These are phyloP conservation scores for Talaromyces ruber DNA, from an alignment of 495 filamentous ascomycete genomes.

Conservation along the genomic window DNA sequence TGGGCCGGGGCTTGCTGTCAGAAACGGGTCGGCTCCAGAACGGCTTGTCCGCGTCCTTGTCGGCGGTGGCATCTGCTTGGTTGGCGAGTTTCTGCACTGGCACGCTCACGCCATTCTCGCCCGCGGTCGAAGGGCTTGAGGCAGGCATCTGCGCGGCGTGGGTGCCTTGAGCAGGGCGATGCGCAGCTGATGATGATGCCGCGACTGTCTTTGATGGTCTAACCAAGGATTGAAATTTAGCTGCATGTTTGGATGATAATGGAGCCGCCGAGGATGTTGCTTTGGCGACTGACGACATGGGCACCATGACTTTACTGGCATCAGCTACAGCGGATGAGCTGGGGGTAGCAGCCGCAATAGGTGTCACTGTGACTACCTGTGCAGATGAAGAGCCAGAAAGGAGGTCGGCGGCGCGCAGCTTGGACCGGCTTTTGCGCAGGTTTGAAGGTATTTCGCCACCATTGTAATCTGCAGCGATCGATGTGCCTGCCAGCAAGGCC, in stretches of 20 bases:
- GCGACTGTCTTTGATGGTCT: not conserved
- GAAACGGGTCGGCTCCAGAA: slow-evolving; percentile 1
- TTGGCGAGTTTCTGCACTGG: not conserved
- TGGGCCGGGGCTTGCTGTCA: not conserved
- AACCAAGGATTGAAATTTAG: not conserved
- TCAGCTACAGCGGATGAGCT: not conserved
- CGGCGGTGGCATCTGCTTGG: not conserved
- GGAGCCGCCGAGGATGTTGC: not conserved
- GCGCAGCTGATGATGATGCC: not conserved
- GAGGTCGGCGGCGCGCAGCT: not conserved
- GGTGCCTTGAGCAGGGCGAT: not conserved
- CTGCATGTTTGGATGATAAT: not conserved
- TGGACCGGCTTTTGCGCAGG: not conserved
- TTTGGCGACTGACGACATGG: not conserved
- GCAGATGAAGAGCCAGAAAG: not conserved
- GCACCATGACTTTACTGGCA: not conserved
- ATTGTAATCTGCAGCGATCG: slow-evolving; percentile 9
- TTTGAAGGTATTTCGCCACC: not conserved
- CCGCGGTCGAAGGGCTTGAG: not conserved
- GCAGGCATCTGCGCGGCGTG: not conserved
- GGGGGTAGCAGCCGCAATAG: not conserved
- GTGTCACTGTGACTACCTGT: not conserved
- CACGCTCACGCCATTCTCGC: not conserved
- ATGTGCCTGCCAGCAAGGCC: slow-evolving; percentile 15
- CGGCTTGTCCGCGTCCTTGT: not conserved